A percentile compares a stretch with the other conserved stretches of the same genome.
phyloP scores from a whole-genome alignment of 768 basidiomycete genomes.

The Plicaturopsis crispa region DNA sequence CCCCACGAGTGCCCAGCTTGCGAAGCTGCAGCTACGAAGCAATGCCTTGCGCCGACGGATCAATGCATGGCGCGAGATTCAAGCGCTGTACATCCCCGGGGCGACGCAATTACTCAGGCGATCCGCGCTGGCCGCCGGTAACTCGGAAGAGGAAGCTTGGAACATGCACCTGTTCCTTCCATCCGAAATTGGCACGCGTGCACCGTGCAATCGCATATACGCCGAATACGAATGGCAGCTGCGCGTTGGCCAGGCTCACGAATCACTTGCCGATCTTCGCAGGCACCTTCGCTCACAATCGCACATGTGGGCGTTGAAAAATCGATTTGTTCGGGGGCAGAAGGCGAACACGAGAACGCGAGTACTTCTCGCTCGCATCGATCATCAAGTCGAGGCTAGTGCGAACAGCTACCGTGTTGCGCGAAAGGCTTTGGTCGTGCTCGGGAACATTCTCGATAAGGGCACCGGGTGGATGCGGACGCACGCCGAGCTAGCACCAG shows the following conservation, averaged over 20 bases:
- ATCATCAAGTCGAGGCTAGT: background rate
- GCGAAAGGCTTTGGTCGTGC: background rate
- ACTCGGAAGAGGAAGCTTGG: background rate
- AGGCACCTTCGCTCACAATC: conserved; percentile 18
- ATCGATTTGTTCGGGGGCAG: conserved; percentile 8
- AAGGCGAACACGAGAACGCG: background rate
- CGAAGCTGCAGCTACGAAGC: conserved; percentile 18
- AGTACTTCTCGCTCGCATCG: background rate
- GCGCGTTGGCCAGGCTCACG: conserved; percentile 21
- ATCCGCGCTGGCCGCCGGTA: background rate
- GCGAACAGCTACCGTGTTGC: background rate
- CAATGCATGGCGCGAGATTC: conserved; percentile 19
- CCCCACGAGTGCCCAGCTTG: conserved; percentile 20
- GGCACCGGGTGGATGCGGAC: no score
- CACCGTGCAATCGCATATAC: background rate
- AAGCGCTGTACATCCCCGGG: conserved; percentile 21
- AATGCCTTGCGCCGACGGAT: conserved; percentile 16
- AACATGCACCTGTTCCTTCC: conserved; percentile 2
- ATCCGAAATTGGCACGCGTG: background rate
- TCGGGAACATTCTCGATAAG: no score
- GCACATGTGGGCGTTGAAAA: conserved; percentile 23
- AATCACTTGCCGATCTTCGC: conserved; percentile 19
- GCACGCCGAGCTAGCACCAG: no score
- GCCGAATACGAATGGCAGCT: conserved; percentile 18
- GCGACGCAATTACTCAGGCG: conserved; percentile 1